Evolutionary conservation across 768 basidiomycete species (phyloP), one percentile per base, ranked within the genome.

Genomic region (Pleurotus salmoneostramineus): DNA sequence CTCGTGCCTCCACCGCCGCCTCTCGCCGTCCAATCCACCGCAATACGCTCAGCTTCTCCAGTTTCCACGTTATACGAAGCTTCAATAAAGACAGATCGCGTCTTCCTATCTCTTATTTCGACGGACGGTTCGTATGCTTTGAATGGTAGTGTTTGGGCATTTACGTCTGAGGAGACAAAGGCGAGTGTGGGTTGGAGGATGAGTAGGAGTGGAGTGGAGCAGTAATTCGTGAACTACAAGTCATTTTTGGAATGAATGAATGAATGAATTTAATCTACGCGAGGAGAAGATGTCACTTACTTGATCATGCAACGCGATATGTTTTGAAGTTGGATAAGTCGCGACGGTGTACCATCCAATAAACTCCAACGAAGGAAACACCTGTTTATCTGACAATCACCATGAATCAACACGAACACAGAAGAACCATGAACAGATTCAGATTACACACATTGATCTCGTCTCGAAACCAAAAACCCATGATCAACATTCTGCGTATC

Each of bases 301-400:
- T 77, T 97, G 93, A 68, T 91, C 87, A 68, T 98, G 93, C 14
- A 98, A 79, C 1, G 82, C 77, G 46, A 93, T 85, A 65, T 98
- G 94, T 15, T 75, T 76, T n/a, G 81, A 65, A 1, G 87, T 87
- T 0, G 93, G 93, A 8, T 77, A 74, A n/a, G 80, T 69, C 12
- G 93, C 88, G 45, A 95, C 87, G 0, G 91, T 91, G 72, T 99
- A 99, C 97, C 97, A 99, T 6, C 97, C 97, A 51, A 99, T 91
- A 67, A 99, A 88, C 68, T 98, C 97, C 35, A 98, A 80, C 0
- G 95, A 94, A 8, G 97, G 97, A 71, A 99, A 98, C 17, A 98
- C 96, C 73, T 97, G 95, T 71, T 96, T 96, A 79, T 95, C 96
- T 98, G 70, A 45, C 63, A 50, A 51, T 44, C 54, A 17, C 46